Evolutionary conservation across 768 basidiomycete species (phyloP), one percentile per base, ranked within the genome.

Genomic region (Mycena olivaceomarginata): DNA sequence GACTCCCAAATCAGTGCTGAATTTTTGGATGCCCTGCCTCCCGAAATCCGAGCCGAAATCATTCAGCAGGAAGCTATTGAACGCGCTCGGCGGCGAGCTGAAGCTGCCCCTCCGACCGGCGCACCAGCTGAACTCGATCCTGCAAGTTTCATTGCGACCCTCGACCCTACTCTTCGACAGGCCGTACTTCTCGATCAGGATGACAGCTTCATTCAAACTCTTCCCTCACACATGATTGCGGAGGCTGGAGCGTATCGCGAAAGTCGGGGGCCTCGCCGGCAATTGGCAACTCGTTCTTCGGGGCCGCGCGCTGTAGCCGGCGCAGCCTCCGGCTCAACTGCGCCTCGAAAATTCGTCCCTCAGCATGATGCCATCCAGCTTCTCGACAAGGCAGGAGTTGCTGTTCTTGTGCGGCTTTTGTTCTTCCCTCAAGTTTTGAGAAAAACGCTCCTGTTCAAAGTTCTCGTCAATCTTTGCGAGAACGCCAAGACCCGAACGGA

Each of bases 31-130:
- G 98, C 98, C 0, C 89, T 99, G 5, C 98, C 98, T 4, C 96
- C 98, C 4, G 98, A 98, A 81, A 96, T 99, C 72, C 95, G 98
- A 31, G 97, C 97, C 0, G 98, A 99, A 83, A 97, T 99, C 63
- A 92, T 99, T 31, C 97, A 98, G 83, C 97, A 99, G 85, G 98
- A 99, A 85, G 93, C 94, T 4, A 85, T 95, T 72, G 97, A 99
- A 81, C 93, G 94, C 71, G 89, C 94, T 37, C 89, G 94, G n/a
- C 90, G 92, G 45, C 83, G 87, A 25, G 84, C 77, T 6, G 85
- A 86, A 10, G 85, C 87, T 66, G 85, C 86, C 11, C 77, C 85
- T 53, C 78, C 86, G 13, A 81, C 87, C 25, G 90, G 87, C 56
- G 88, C 84, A 15, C 90, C 93, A 13, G 88, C 90, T 20, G 97